Evolutionary conservation across 2,329 filamentous ascomycete genomes (phyloP).

Genomic region (Diaporthe capsici): DNA sequence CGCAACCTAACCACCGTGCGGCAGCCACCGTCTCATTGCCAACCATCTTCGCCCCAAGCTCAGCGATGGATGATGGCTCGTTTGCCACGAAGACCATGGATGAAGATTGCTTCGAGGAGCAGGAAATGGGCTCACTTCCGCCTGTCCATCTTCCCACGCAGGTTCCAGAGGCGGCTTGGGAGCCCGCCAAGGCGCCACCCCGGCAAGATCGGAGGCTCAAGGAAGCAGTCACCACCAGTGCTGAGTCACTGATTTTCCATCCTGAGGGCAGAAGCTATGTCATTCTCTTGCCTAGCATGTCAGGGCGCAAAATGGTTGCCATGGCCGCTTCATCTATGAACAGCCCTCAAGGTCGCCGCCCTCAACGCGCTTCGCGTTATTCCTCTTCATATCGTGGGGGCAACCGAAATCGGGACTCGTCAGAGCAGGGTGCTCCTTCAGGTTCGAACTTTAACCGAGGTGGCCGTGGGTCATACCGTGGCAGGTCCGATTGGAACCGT

Average conservation of each 20-base stretch:
- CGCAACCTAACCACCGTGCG: conserved; percentile 63
- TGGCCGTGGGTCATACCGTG: conserved; percentile 57
- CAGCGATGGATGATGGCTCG: conserved; percentile 54
- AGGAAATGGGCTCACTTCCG: conserved; percentile 84
- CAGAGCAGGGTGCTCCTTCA: conserved; percentile 47
- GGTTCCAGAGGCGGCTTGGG: conserved; percentile 74
- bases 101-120: conserved; percentile 85
- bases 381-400: conserved; percentile 42
- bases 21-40: conserved; percentile 81
- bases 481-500: conserved; percentile 60
- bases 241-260: conserved; percentile 58
- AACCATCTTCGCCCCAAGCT: conserved; percentile 46
- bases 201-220: conserved; percentile 66
- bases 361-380: conserved; percentile 41
- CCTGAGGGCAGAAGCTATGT: conserved; percentile 55
- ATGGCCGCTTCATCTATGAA: conserved; percentile 51
- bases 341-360: conserved; percentile 51
- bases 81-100: conserved; percentile 77
- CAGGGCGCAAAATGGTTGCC: conserved; percentile 54
- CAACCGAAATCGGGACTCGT: conserved; percentile 44
- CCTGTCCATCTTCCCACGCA: conserved; percentile 76
- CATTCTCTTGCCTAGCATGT: conserved; percentile 59
- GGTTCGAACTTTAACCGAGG: conserved; percentile 48
- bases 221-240: conserved; percentile 60
- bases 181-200: conserved; percentile 69